These are phyloP conservation scores for Cladosporium cucumerinum DNA, from an alignment of 2,329 filamentous ascomycete species.

Conservation along the genomic window DNA sequence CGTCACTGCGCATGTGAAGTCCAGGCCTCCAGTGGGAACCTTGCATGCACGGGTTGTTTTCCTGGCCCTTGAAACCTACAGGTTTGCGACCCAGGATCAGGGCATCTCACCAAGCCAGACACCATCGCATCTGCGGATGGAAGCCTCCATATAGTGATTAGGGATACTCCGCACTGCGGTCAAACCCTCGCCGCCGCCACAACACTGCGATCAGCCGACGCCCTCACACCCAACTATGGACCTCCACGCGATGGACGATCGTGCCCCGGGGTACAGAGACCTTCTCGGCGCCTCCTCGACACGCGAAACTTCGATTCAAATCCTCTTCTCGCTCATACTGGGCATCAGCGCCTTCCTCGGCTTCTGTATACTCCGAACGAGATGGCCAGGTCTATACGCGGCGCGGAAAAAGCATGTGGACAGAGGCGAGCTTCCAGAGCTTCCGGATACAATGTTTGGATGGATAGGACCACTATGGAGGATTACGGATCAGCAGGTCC, in stretches of 20 bases:
- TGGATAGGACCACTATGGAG: slow-evolving; percentile 86
- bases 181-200: not conserved
- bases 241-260: slow-evolving; percentile 5
- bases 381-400: slow-evolving; percentile 88
- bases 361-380: slow-evolving; percentile 80
- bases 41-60: slow-evolving; percentile 11
- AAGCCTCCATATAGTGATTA: not conserved
- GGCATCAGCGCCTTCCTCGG: slow-evolving; percentile 68
- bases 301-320: slow-evolving; percentile 57
- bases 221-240: not conserved
- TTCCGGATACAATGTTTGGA: slow-evolving; percentile 82
- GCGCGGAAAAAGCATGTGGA: slow-evolving; percentile 76
- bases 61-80: not conserved
- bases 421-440: slow-evolving; percentile 65
- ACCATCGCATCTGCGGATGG: not conserved
- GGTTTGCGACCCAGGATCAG: not conserved
- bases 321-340: slow-evolving; percentile 67
- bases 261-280: slow-evolving; percentile 10
- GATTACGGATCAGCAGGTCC: slow-evolving; percentile 83
- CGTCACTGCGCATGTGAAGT: slow-evolving; percentile 2
- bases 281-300: slow-evolving; percentile 33
- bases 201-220: not conserved
- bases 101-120: not conserved
- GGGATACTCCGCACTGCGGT: not conserved
- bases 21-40: slow-evolving; percentile 3